These are phyloP conservation scores for Macrophomina phaseolina DNA, from an alignment of 2,329 filamentous ascomycete genomes.

Conservation along the genomic window DNA sequence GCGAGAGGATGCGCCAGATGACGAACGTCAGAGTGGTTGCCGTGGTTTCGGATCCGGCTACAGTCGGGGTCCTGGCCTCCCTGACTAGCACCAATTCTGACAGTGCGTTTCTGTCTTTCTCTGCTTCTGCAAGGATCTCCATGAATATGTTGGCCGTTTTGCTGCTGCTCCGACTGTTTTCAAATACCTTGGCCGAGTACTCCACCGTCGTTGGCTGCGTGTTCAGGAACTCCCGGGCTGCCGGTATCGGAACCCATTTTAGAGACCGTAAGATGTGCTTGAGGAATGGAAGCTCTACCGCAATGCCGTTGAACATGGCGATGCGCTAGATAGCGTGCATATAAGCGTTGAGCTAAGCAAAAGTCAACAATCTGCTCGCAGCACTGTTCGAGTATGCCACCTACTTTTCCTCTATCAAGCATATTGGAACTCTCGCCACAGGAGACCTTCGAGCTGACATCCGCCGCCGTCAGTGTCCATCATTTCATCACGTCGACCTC, in stretches of 20 bases:
- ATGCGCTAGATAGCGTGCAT: conserved; percentile 43
- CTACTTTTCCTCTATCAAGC: conserved; percentile 43
- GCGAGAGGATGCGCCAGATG: conserved; percentile 40
- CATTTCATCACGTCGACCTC: conserved; percentile 45
- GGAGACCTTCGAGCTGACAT: conserved; percentile 45
- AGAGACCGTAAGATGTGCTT: conserved; percentile 30
- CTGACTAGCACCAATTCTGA: conserved; percentile 38
- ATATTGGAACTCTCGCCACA: conserved; percentile 50
- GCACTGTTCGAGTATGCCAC: conserved; percentile 22
- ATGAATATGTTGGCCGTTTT: conserved; percentile 42
- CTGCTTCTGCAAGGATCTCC: conserved; percentile 40
- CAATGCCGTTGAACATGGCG: conserved; percentile 42
- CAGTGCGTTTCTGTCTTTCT: conserved; percentile 39
- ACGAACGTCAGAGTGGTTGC: conserved; percentile 42
- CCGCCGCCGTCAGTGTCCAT: conserved; percentile 48
- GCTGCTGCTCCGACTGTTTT: conserved; percentile 37
- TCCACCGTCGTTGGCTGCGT: conserved; percentile 40
- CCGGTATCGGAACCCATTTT: conserved; percentile 33
- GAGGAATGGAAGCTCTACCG: conserved; percentile 44
- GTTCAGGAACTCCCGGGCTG: conserved; percentile 42
- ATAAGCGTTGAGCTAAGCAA: conserved; percentile 39
- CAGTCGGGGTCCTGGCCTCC: conserved; percentile 37
- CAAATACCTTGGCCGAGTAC: conserved; percentile 38
- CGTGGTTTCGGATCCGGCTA: conserved; percentile 44
- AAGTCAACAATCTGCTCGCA: too few relatives aligned